Evolutionary conservation across 345 rosid species (phyloP), one percentile per base, ranked within the genome.

Genomic region (Abelmoschus esculentus): DNA sequence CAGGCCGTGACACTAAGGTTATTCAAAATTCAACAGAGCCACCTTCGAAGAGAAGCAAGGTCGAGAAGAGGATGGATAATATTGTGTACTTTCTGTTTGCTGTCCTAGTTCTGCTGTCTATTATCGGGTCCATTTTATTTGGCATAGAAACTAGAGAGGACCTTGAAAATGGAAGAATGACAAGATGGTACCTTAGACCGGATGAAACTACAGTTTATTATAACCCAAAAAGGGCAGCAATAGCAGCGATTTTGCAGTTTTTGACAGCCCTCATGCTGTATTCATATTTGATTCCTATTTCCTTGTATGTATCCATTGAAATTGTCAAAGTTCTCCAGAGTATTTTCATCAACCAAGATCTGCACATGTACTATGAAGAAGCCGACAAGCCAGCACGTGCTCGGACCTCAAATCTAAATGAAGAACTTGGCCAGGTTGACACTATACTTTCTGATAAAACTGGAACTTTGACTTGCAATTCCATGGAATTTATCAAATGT

Each of bases 131-230:
- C 0, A 73, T 91, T 14, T 74, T 87, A 75, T 95, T 95, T 3
- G 97, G 99, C 46, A 76, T 95, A 57, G 80, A 80, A 69, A 95
- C 96, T 0, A 82, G 79, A 62, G 83, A 91, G 5, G 99, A 91
- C 70, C 72, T 86, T 5, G 74, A 69, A 28, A 78, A 80, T 66
- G 96, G 91, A 79, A 78, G 70, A 74, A 91, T 90, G 91, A 87
- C 78, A 73, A 89, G 98, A 78, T 93, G 98, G 98, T 93, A 93
- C 81, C 89, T 93, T n/a, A 85, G 85, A 84, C 99, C 99, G 0
- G 93, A 95, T 54, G 52, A 82, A 0, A 87, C 96, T 31, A 85
- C 90, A 4, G 66, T 87, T 47, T 89, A 79, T 80, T 95, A 82
- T 62, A 78, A 88, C 31, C 97, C 99, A 0, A 72, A 81, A 7